Percentiles rank a stretch among this genome's conserved stretches.
Conservation (phyloP, 441 rosid genomes). For the Hura crepitans region DNA sequence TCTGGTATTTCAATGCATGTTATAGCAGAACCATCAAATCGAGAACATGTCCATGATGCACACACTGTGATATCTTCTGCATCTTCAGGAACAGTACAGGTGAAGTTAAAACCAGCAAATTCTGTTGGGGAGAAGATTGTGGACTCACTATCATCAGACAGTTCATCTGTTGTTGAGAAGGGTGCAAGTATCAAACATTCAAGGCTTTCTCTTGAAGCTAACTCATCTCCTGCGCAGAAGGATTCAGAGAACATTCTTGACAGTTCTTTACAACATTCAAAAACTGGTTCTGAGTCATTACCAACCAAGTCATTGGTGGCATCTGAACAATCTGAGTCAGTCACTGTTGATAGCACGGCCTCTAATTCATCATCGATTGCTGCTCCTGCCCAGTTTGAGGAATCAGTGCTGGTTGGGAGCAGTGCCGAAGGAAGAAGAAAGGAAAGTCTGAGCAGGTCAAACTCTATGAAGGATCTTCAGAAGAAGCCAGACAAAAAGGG, state of each 20-base stretch:
- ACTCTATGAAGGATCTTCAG: constrained; percentile 53
- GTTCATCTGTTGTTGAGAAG: constrained; percentile 39
- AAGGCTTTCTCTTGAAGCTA: constrained; percentile 36
- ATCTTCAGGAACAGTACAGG: constrained; percentile 40
- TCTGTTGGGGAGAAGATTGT: constrained; percentile 23
- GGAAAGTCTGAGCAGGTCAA: constrained; percentile 45
- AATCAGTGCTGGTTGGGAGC: constrained; percentile 20
- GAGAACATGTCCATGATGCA: constrained; percentile 45
- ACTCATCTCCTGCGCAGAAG: constrained; percentile 31
- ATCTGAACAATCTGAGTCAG: constrained; percentile 31
- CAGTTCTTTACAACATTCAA: constrained; percentile 38
- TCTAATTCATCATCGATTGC: constrained; percentile 22
- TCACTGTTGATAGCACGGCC: constrained; percentile 25
- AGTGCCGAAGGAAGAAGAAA: constrained; percentile 36
- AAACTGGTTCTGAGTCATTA: constrained; percentile 37
- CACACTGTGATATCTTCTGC: constrained; percentile 36
- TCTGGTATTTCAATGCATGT: constrained; percentile 39
- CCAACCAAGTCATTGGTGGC: constrained; percentile 33
- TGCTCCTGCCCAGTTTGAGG: constrained; percentile 31
- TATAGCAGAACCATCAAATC: constrained; percentile 33
- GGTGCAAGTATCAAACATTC: constrained; percentile 39
- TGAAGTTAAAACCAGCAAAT: constrained; percentile 45
- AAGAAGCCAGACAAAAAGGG: constrained; percentile 46
- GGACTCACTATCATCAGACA: constrained; percentile 23
- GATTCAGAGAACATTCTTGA: constrained; percentile 38